A percentile compares a stretch with the other conserved stretches of the same genome.
Conservation (phyloP, 2,329 filamentous ascomycete species). For the Penicillium sp. region DNA sequence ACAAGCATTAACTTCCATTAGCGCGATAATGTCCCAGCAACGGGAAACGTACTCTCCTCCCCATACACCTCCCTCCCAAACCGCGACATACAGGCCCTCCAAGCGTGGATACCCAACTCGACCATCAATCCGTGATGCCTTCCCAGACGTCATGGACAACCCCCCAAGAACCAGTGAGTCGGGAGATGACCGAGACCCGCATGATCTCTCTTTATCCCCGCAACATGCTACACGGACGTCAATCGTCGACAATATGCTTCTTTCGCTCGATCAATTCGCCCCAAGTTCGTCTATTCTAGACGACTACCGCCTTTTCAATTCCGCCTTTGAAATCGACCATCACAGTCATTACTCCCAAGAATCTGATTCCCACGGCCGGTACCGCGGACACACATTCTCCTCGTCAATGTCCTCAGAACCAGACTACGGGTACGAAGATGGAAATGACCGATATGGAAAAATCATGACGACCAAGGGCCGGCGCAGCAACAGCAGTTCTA, state of each 20-base stretch:
- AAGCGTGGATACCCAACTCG: constrained; percentile 30
- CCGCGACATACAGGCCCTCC: constrained; percentile 30
- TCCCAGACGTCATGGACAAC: constrained; percentile 39
- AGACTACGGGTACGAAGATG: constrained; percentile 44
- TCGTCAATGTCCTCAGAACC: constrained; percentile 59
- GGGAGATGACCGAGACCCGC: constrained; percentile 48
- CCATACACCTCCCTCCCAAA: constrained; percentile 40
- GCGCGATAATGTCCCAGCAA: constrained; percentile 29
- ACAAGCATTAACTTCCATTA: constrained; percentile 15
- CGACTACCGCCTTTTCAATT: constrained; percentile 40
- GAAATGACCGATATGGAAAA: constrained; percentile 40
- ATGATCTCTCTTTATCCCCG: constrained; percentile 79
- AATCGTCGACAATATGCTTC: constrained; percentile 91
- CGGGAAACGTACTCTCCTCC: constrained; percentile 37
- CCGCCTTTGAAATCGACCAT: constrained; percentile 41
- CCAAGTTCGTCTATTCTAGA: constrained; percentile 35
- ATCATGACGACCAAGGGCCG: constrained; percentile 50
- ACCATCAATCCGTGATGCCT: constrained; percentile 42
- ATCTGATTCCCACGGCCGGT: constrained; percentile 40
- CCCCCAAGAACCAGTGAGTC: constrained; percentile 36
- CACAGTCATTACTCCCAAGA: constrained; percentile 32
- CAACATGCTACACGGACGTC: constrained; percentile 80
- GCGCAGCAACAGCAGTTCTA: constrained; percentile 78
- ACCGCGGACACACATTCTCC: constrained; percentile 59
- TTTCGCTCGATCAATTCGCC: constrained; percentile 80